Evolutionary conservation across 2,329 filamentous ascomycete species (phyloP).

Genomic region (Paracorniculantispora psalliotae): DNA sequence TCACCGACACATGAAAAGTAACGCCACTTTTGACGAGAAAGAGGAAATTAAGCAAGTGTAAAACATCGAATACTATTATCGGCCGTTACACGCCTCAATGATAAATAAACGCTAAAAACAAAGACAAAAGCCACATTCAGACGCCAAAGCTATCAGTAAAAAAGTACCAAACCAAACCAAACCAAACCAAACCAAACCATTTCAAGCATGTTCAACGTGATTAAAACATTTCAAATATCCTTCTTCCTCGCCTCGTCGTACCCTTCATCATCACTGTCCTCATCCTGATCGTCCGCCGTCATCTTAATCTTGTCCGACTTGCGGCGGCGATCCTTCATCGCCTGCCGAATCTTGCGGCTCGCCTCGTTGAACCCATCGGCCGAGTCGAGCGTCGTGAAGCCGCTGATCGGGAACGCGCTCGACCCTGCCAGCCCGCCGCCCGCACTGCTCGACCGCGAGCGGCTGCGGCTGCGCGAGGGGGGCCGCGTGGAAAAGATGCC

Average conservation of each 20-base stretch:
- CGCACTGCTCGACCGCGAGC: conserved; percentile 65
- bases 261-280: conserved; percentile 38
- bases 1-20: too few relatives aligned
- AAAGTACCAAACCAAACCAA: neutral
- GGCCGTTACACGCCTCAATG: too few relatives aligned
- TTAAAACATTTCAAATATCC: conserved; percentile 28
- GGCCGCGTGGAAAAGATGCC: conserved; percentile 88
- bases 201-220: too few relatives aligned
- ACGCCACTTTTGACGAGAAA: too few relatives aligned
- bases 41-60: too few relatives aligned
- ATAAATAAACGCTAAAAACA: too few relatives aligned
- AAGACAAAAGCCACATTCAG: too few relatives aligned
- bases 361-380: conserved; percentile 76
- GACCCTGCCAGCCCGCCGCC: conserved; percentile 58
- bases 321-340: conserved; percentile 64
- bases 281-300: conserved; percentile 30
- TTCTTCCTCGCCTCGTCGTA: conserved; percentile 41
- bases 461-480: conserved; percentile 68
- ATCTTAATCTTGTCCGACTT: conserved; percentile 42
- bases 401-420: conserved; percentile 60
- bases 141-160: neutral
- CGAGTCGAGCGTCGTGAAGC: conserved; percentile 63
- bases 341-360: conserved; percentile 74
- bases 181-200: neutral
- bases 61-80: too few relatives aligned